phyloP scores from a whole-genome alignment of 2,329 filamentous ascomycete genomes.

The Diaporthe sp. region DNA sequence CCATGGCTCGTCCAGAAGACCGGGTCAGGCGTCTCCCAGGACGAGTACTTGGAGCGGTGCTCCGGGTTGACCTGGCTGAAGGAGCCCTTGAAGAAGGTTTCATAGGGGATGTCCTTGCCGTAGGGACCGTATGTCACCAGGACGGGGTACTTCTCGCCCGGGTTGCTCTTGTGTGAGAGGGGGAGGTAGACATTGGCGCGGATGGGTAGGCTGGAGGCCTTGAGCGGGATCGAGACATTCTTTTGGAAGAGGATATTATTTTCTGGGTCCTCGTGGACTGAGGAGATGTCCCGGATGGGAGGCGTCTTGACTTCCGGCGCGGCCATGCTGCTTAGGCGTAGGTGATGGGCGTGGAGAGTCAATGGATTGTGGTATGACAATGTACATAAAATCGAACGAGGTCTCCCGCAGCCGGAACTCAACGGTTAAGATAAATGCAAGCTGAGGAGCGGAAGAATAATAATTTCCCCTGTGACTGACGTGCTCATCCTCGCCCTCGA shows the following conservation, averaged over 20 bases:
- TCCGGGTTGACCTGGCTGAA: conserved; percentile 66
- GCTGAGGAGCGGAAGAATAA: background rate
- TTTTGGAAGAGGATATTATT: conserved; percentile 45
- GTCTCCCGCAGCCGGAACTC: background rate
- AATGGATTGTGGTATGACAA: background rate
- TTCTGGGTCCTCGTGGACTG: conserved; percentile 41
- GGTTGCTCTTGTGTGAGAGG: conserved; percentile 37
- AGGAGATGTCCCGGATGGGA: conserved; percentile 43
- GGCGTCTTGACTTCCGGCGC: conserved; percentile 35
- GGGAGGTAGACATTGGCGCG: conserved; percentile 50
- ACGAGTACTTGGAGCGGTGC: conserved; percentile 67
- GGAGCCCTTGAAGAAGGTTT: conserved; percentile 56
- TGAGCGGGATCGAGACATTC: conserved; percentile 49
- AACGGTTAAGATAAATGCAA: background rate
- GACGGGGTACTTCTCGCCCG: conserved; percentile 63
- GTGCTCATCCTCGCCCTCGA: background rate
- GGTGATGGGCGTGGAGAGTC: background rate
- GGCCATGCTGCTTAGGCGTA: conserved; percentile 25
- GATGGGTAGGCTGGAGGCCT: conserved; percentile 45
- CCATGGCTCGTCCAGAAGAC: conserved; percentile 68
- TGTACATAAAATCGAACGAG: background rate
- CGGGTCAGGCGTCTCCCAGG: conserved; percentile 73
- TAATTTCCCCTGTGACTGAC: background rate
- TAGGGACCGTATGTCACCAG: conserved; percentile 81
- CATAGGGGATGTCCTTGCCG: conserved; percentile 79